phyloP scores from a whole-genome alignment of 208 protist species.

The Herpetomonas samuelpessoai region DNA sequence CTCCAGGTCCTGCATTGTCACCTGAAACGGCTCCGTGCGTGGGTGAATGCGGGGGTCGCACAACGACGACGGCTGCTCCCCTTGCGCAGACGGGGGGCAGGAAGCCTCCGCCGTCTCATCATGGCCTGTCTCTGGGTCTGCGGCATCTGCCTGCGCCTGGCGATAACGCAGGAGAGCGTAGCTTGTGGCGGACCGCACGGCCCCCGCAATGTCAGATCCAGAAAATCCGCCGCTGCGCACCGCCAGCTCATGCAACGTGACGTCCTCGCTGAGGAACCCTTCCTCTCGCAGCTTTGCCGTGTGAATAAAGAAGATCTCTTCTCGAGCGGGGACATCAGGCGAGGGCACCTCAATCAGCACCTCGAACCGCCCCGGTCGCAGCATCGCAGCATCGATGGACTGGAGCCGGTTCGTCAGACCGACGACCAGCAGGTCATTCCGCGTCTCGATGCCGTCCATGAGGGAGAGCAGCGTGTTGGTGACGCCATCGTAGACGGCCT shows the following conservation, averaged over 20 bases:
- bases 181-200: conserved; percentile 79
- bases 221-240: conserved; percentile 96
- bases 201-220: conserved; percentile 93
- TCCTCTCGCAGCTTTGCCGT: conserved; percentile 85
- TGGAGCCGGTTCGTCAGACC: conserved; percentile 93
- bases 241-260: conserved; percentile 93
- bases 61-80: background rate
- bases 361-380: conserved; percentile 93
- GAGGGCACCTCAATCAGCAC: conserved; percentile 90
- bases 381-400: conserved; percentile 89
- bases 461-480: conserved; percentile 98
- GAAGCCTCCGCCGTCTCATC: background rate
- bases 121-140: background rate
- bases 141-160: conserved; percentile 8
- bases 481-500: conserved; percentile 97
- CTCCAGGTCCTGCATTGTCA: conserved; percentile 39
- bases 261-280: conserved; percentile 76
- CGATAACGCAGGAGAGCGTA: conserved; percentile 73
- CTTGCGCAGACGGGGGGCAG: background rate
- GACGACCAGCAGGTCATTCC: conserved; percentile 93
- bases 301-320: conserved; percentile 92
- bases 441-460: conserved; percentile 89
- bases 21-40: conserved; percentile 24
- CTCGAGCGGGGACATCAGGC: conserved; percentile 75
- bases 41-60: background rate